Percentiles rank a stretch among this genome's conserved stretches.
phyloP scores from a whole-genome alignment of 176 grass and related monocot genomes.

The Avena atlantica region DNA sequence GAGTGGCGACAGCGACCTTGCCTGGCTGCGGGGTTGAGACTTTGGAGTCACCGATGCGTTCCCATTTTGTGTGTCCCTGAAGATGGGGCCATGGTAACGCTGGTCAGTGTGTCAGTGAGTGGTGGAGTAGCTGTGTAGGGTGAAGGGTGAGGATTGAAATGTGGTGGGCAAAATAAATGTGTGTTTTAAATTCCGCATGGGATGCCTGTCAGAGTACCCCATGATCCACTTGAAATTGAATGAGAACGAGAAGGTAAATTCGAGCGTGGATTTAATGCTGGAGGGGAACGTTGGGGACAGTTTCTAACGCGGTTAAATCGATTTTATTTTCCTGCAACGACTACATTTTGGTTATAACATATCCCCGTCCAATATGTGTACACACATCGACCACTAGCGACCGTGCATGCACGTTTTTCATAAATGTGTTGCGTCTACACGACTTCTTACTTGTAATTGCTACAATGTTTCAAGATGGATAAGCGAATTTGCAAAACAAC shows the following conservation, averaged over 20 bases:
- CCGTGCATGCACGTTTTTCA: too few relatives aligned
- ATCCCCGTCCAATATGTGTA: too few relatives aligned
- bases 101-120: not conserved
- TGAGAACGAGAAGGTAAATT: conserved; percentile 29
- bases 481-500: too few relatives aligned
- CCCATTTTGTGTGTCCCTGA: not conserved
- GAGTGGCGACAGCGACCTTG: conserved; percentile 49
- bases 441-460: too few relatives aligned
- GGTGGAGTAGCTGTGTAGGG: not conserved
- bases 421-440: too few relatives aligned
- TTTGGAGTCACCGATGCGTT: not conserved
- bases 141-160: not conserved
- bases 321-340: not conserved
- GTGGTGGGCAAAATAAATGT: conserved; percentile 19
- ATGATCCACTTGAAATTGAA: conserved; percentile 38
- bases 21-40: not conserved
- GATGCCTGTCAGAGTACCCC: conserved; percentile 46
- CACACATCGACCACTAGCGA: too few relatives aligned
- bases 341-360: not conserved
- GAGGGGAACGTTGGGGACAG: not conserved
- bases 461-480: too few relatives aligned
- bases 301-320: conserved; percentile 42
- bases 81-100: rapidly evolving
- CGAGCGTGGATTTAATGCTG: not conserved
- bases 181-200: conserved; percentile 54